Base-by-base conservation (phyloP, 208 protist species). In the Naegleria lovaniensis region DNA sequence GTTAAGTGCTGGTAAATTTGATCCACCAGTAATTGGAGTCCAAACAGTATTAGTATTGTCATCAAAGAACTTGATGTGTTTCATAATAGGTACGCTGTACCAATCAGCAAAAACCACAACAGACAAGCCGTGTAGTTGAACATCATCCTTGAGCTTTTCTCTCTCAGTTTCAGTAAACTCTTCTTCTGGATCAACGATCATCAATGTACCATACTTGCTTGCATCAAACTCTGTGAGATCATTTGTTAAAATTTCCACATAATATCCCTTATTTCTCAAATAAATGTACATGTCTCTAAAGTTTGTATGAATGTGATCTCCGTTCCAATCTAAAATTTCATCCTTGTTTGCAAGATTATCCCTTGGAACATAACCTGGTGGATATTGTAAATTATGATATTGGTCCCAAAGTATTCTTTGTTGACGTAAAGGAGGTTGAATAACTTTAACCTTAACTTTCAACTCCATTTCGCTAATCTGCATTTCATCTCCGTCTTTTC, bases 311-410 rank as follows among this genome's bases (percentile, higher is more conserved):
- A 43, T 16, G 36, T 51, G 39, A 83, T 84, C 59, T 76, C 97
- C 97, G 51, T 96, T 95, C 93, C 95, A 96, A 91, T 99, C 98
- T 36, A 98, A 94, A 51, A 94, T 94, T 52, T 98, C 96, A 33
- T 85, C 22, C 7, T 89, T 19, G 92, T 92, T 83, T 85, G 95
- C 88, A 15, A 98, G 94, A 75, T 98, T 94, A 92, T 99, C 98
- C 25, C 96, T 93, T 3, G 98, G 97, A 51, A 99, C 94, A 93
- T 97, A 99, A 7, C 93, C 97, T 19, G 93, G 90, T 89, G 98
- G 98, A 92, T 99, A 99, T 22, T 95, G 93, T 90, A 99, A 95
- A 86, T 95, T 97, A 91, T 99, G 98, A 88, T 92, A 97, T 85
- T 98, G 96, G 91, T 99, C 98, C 91, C 97, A 97, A 40, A 99